Evolutionary conservation across 1,139 yeast species (phyloP).

Genomic region (Protomyces arabidopsidicola): DNA sequence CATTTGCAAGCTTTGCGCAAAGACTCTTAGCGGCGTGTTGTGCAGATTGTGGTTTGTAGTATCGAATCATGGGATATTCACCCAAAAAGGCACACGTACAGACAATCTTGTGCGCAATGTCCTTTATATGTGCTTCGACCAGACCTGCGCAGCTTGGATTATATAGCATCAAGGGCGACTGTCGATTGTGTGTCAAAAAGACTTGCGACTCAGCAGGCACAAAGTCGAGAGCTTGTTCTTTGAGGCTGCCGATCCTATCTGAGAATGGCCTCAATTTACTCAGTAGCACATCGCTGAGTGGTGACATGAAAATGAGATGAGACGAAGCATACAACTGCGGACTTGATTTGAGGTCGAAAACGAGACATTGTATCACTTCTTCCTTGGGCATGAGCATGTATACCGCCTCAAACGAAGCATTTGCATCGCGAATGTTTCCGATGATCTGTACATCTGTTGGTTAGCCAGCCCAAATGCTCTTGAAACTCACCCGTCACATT

Average conservation of each 20-base stretch:
- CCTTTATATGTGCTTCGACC: conserved; percentile 54
- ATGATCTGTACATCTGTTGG: conserved; percentile 47
- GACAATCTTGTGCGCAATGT: conserved; percentile 48
- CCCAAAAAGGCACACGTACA: conserved; percentile 45
- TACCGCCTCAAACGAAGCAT: conserved; percentile 53
- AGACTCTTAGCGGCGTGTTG: conserved; percentile 55
- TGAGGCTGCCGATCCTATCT: conserved; percentile 36
- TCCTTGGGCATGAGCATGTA: conserved; percentile 55
- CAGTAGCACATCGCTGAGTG: conserved; percentile 32
- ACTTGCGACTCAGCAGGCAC: conserved; percentile 50
- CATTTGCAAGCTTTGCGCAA: conserved; percentile 68
- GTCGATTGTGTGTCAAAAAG: conserved; percentile 44
- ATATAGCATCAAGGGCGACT: conserved; percentile 69
- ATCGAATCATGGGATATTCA: conserved; percentile 82
- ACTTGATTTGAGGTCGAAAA: conserved; percentile 52
- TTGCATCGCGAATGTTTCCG: conserved; percentile 51
- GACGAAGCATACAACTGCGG: conserved; percentile 57
- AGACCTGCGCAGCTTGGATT: conserved; percentile 61
- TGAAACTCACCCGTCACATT: conserved; percentile 39
- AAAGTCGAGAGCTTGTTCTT: conserved; percentile 44
- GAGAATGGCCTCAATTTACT: conserved; percentile 38
- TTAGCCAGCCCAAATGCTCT: conserved; percentile 33
- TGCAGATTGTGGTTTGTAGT: conserved; percentile 52
- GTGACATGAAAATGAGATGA: conserved; percentile 47
- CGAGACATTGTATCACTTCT: conserved; percentile 54